Percentiles rank a stretch among this genome's conserved stretches.
Evolutionary conservation across 129 eudicot species (phyloP).

Genomic region (Centrapalus pauciflorus): DNA sequence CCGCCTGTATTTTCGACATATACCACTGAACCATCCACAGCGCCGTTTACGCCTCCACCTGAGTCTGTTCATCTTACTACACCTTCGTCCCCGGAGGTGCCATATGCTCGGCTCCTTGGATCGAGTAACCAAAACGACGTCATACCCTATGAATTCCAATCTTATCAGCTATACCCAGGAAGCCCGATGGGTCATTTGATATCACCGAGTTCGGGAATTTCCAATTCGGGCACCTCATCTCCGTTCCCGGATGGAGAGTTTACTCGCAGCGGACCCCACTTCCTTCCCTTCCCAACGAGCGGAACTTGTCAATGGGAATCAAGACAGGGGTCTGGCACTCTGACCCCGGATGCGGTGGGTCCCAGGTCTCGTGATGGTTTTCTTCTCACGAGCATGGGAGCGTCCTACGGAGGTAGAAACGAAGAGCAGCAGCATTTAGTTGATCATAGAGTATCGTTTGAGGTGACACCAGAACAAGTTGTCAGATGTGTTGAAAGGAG

Average conservation of each 20-base stretch:
- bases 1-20: slow-evolving; percentile 88
- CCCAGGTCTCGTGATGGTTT: slow-evolving; percentile 30
- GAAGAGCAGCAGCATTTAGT: slow-evolving; percentile 31
- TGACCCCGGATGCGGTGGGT: slow-evolving; percentile 37
- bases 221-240: slow-evolving; percentile 71
- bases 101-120: slow-evolving; percentile 82
- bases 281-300: slow-evolving; percentile 32
- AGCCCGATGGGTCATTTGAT: slow-evolving; percentile 87
- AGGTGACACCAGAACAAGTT: slow-evolving; percentile 47
- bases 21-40: slow-evolving; percentile 95
- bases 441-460: slow-evolving; percentile 79
- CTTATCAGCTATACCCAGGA: slow-evolving; percentile 89
- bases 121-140: slow-evolving; percentile 48
- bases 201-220: slow-evolving; percentile 74
- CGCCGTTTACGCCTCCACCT: slow-evolving; percentile 94
- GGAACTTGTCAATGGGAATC: slow-evolving; percentile 50
- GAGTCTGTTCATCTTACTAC: slow-evolving; percentile 84
- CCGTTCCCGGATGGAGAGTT: slow-evolving; percentile 64
- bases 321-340: slow-evolving; percentile 34
- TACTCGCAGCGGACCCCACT: slow-evolving; percentile 36
- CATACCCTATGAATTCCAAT: slow-evolving; percentile 65
- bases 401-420: slow-evolving; percentile 27
- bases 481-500: slow-evolving; percentile 74
- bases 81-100: slow-evolving; percentile 98
- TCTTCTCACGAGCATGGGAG: slow-evolving; percentile 21